phyloP scores from a whole-genome alignment of 1,284 basidiomycete genomes.

The Amylostereum chailletii region DNA sequence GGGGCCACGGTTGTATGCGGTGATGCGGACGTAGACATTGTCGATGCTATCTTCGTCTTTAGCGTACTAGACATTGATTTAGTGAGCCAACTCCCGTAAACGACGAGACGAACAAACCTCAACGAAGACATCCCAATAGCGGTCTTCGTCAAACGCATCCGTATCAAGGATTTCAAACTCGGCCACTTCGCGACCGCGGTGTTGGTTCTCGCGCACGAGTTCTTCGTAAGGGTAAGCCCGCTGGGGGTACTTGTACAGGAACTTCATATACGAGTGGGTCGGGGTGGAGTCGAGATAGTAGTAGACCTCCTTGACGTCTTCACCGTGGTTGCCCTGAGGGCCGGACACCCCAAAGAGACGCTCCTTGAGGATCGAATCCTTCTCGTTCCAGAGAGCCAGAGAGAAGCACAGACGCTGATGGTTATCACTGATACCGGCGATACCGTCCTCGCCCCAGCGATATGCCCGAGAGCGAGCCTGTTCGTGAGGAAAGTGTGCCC shows the following conservation, averaged over 20 bases:
- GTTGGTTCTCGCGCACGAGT: conserved; percentile 78
- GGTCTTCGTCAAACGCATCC: conserved; percentile 85
- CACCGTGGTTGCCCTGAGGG: conserved; percentile 96
- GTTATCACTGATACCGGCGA: conserved; percentile 95
- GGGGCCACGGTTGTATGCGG: conserved; percentile 93
- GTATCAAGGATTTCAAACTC: conserved; percentile 95
- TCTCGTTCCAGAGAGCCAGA: conserved; percentile 90
- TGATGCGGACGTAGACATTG: conserved; percentile 88
- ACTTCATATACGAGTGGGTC: conserved; percentile 99
- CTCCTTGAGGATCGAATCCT: conserved; percentile 94
- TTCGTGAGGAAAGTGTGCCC: conserved; percentile 96
- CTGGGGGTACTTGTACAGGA: conserved; percentile 97
- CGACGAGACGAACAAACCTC: conserved; percentile 50
- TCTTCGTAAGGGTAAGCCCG: conserved; percentile 88
- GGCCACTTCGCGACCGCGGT: conserved; percentile 76
- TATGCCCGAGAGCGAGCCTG: conserved; percentile 92
- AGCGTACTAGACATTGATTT: conserved; percentile 63
- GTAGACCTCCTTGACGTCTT: conserved; percentile 98
- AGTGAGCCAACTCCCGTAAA: conserved; percentile 9
- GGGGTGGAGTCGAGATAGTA: conserved; percentile 98
- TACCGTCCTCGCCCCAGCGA: conserved; percentile 97
- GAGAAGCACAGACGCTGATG: conserved; percentile 89
- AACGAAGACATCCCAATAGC: conserved; percentile 97
- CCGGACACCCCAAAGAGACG: conserved; percentile 92
- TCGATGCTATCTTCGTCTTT: conserved; percentile 93